Conservation (phyloP, 2,329 filamentous ascomycete species). For the Paracoccidioides lutzii region DNA sequence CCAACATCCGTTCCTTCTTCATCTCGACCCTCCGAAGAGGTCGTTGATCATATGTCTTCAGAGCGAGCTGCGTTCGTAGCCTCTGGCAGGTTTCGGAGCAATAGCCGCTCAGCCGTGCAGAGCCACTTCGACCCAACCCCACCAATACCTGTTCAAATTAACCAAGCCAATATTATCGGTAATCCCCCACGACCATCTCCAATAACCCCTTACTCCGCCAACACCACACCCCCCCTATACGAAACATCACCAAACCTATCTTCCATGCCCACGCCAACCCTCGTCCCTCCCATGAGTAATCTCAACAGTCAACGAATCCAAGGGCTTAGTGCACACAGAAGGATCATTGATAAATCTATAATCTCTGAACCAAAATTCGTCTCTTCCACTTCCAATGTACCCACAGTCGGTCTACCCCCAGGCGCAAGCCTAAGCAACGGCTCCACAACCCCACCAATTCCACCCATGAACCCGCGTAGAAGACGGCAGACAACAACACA, state of each 20-base stretch:
- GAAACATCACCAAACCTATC: constrained; percentile 33
- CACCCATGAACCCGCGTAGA: constrained; percentile 48
- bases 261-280: constrained; percentile 18
- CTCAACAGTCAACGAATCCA: constrained; percentile 18
- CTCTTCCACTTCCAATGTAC: constrained; percentile 44
- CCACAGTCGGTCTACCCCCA: constrained; percentile 44
- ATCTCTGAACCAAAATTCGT: constrained; percentile 48
- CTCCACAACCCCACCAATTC: constrained; percentile 38
- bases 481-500: constrained; percentile 36
- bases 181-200: constrained; percentile 32
- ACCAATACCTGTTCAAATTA: constrained; percentile 16
- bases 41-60: constrained; percentile 15
- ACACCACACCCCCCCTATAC: constrained; percentile 41
- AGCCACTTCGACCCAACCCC: constrained; percentile 25
- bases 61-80: constrained; percentile 29
- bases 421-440: constrained; percentile 44
- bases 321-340: constrained; percentile 35
- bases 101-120: constrained; percentile 24
- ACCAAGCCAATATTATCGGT: constrained; percentile 25
- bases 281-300: constrained; percentile 13
- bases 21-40: constrained; percentile 27
- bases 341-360: constrained; percentile 45
- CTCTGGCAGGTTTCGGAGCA: constrained; percentile 28
- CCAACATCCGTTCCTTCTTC: constrained; percentile 21
- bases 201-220: constrained; percentile 37